Evolutionary conservation across 306 rosid genomes (phyloP), one percentile per base, ranked within the genome.

Genomic region (Abrus precatorius): DNA sequence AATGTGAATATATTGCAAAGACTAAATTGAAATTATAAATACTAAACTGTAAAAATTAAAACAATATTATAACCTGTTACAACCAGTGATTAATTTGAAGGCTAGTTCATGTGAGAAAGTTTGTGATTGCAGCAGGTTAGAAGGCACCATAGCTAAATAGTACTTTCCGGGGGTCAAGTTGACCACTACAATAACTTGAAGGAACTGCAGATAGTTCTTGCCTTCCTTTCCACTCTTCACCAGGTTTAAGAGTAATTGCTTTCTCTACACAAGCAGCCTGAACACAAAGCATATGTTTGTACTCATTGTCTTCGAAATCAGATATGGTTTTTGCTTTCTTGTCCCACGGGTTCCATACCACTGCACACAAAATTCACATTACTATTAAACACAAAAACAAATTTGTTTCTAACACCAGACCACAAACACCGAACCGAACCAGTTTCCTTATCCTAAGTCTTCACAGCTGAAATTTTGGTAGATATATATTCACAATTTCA

Each of bases 301-400:
- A 91, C 41, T 93, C 98, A 36, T 76, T 76, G 72, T 90, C 89
- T 72, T 89, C 92, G 4, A 93, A 73, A 79, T 93, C 98, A 61
- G 92, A 13, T 59, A 93, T 80, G n/a, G 86, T 73, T 79, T 90
- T 93, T 7, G 89, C 85, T 76, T 90, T 93, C 82, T 93, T 93
- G 59, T 91, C 97, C 98, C 98, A 93, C 0, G 97, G 97, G 69
- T 93, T 93, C 97, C 95, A 93, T 40, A 93, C 91, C 83, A 86
- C 98, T 93, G 75, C 77, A 85, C 4, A 20, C 0, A 8, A 66
- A 74, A 63, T 60, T n/a, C 12, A 54, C 64, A 36, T 7, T 60
- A 27, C 60, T 14, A 60, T 50, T 79, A 45, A 75, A 11, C 44
- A 64, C 34, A 7, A 2, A 4, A 63, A 69, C 59, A 64, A 67